phyloP scores from a whole-genome alignment of 2,329 filamentous ascomycete species.

The Aspergillus neotritici region DNA sequence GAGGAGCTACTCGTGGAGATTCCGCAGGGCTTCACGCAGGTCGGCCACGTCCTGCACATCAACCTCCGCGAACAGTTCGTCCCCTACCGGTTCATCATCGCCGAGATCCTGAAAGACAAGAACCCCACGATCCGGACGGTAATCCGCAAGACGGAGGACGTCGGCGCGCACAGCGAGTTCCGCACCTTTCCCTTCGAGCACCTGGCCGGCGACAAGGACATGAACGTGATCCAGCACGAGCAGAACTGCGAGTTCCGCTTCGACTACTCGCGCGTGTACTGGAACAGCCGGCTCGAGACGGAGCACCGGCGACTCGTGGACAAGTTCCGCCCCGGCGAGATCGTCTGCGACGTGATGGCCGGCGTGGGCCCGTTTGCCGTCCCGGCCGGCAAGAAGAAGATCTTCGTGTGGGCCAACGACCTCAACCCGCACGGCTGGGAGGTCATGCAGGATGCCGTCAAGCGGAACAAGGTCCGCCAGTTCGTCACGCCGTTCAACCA shows the following conservation, averaged over 20 bases:
- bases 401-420: slow-evolving; percentile 96
- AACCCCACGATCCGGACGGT: slow-evolving; percentile 76
- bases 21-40: slow-evolving; percentile 78
- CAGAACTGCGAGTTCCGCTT: slow-evolving; percentile 83
- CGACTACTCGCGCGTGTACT: slow-evolving; percentile 95
- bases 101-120: slow-evolving; percentile 82
- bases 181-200: slow-evolving; percentile 92
- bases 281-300: slow-evolving; percentile 86
- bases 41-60: slow-evolving; percentile 85
- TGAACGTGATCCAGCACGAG: slow-evolving; percentile 78
- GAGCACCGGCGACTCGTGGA: slow-evolving; percentile 78
- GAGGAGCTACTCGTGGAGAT: slow-evolving; percentile 74
- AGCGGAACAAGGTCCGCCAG: slow-evolving; percentile 69
- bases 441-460: slow-evolving; percentile 64
- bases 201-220: slow-evolving; percentile 71
- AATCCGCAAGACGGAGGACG: slow-evolving; percentile 90
- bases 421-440: slow-evolving; percentile 85
- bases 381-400: slow-evolving; percentile 79
- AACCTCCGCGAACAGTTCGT: slow-evolving; percentile 80
- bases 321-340: slow-evolving; percentile 75
- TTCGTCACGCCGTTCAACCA: slow-evolving; percentile 76
- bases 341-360: slow-evolving; percentile 94
- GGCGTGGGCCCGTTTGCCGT: slow-evolving; percentile 93
- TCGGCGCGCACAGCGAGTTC: slow-evolving; percentile 78
- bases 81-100: slow-evolving; percentile 81